Base-by-base conservation (phyloP, 2,329 filamentous ascomycete species). In the Aureobasidium sp. region DNA sequence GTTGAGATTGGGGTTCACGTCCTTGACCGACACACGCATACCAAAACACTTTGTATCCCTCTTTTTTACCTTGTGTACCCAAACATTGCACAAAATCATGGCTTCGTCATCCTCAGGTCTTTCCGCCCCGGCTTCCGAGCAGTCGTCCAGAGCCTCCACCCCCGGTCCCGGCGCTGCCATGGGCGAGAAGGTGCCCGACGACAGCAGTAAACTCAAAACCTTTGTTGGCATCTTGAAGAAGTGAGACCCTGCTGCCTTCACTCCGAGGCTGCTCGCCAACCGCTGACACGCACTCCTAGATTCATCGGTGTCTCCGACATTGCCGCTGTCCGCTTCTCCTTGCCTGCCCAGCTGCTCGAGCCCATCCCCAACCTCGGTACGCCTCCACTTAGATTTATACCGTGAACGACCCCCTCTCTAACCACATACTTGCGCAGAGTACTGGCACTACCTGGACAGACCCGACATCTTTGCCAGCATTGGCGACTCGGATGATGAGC, bases 301-400 rank as follows among this genome's bases (percentile, higher is more conserved):
- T 97, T 97, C 76, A 91, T 97, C 70, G 94, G 94, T 68, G 94
- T 99, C 62, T 82, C 92, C 67, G 94, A 99, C 76, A 94, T 99
- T 70, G 94, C 94, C 62, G 86, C 91, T 62, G 93, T 97, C 65
- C 89, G 94, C 68, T 99, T 99, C 78, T 97, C 93, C 16, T 83
- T 99, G 55, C 94, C 94, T 27, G 91, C 94, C 55, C 93, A 97
- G 76, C 86, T 99, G 47, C 84, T 99, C 70, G 94, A 99, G 75
- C 94, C 94, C 39, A 95, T 90, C 4, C 94, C 94, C 58, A 99
- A 99, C 74, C 81, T 99, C 72, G 83, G 83, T 85, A 78, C 66
- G 77, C 67, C 32, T 27, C 36, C 8, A 32, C n/a, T 27, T 25
- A 16, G 27, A 29, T 13, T 10, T 6, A 10, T n/a, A 7, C n/a